Conservation (phyloP, 371 early-diverging fungal species). For the Mucor sp. region DNA sequence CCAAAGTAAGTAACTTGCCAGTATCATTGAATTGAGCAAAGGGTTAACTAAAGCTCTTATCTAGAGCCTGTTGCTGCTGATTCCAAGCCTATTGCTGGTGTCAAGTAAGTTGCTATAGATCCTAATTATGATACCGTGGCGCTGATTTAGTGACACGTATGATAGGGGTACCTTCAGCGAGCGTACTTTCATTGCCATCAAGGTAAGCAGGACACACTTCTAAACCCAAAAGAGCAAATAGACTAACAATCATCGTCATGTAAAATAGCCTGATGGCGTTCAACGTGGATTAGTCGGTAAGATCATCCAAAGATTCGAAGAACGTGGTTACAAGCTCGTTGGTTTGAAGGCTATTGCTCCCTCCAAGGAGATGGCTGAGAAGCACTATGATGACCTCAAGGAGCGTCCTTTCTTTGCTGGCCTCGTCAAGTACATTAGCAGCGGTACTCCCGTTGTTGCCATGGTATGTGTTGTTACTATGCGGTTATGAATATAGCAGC, state of each 20-base stretch:
- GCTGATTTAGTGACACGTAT: not conserved
- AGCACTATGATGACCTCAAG: constrained; percentile 90
- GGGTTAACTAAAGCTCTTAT: not conserved
- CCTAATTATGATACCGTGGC: not conserved
- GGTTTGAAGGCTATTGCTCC: constrained; percentile 60
- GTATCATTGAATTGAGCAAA: not conserved
- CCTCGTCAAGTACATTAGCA: constrained; percentile 77
- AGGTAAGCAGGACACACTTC: constrained; percentile 28
- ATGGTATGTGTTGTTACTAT: constrained; percentile 27
- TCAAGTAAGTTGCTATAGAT: constrained; percentile 40
- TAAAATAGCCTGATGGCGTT: constrained; percentile 64
- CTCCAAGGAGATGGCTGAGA: constrained; percentile 69
- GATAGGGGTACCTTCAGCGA: constrained; percentile 66
- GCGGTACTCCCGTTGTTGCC: constrained; percentile 72
- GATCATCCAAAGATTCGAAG: constrained; percentile 84
- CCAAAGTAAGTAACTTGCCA: constrained; percentile 27
- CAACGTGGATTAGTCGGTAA: constrained; percentile 86
- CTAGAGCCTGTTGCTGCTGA: constrained; percentile 49
- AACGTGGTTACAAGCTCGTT: constrained; percentile 71
- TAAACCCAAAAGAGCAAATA: no score
- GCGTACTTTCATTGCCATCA: constrained; percentile 83
- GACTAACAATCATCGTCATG: not conserved
- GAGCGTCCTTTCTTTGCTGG: constrained; percentile 87
- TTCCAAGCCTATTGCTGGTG: constrained; percentile 64
- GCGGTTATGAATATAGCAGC: no score